Conservation (phyloP, 306 rosid species). For the Herpetospermum pedunculosum region DNA sequence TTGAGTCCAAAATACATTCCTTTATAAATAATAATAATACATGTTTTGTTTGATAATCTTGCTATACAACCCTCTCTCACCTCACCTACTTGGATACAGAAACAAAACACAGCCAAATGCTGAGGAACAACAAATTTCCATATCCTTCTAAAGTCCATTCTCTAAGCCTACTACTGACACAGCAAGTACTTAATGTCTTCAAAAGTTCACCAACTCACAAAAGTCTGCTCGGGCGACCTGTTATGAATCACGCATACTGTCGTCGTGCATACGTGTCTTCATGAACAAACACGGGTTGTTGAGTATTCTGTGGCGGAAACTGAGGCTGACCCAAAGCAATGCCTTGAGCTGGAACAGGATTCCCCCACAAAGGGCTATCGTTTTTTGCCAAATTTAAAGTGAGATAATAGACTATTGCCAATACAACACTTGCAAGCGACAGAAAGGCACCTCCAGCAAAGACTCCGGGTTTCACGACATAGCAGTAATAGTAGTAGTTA, state of each 20-base stretch:
- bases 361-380: constrained; percentile 18
- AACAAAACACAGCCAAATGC: constrained; percentile 4
- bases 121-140: not conserved
- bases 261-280: constrained; percentile 80
- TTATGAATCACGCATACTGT: constrained; percentile 48
- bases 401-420: constrained; percentile 54
- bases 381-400: constrained; percentile 32
- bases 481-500: constrained; percentile 49
- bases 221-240: not conserved
- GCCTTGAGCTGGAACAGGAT: constrained; percentile 19
- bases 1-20: not conserved
- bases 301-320: constrained; percentile 40
- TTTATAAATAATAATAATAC: not conserved
- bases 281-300: constrained; percentile 76
- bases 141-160: not conserved
- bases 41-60: not conserved
- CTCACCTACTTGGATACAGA: not conserved
- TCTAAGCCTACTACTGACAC: not conserved
- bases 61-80: not conserved
- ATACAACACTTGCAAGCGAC: constrained; percentile 50
- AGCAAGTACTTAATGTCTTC: not conserved
- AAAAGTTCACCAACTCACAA: not conserved
- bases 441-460: constrained; percentile 60
- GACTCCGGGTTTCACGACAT: constrained; percentile 78
- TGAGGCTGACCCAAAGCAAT: constrained; percentile 94